These are phyloP conservation scores for Lasiosphaeris hirsuta DNA, from an alignment of 495 filamentous ascomycete genomes.

Conservation along the genomic window DNA sequence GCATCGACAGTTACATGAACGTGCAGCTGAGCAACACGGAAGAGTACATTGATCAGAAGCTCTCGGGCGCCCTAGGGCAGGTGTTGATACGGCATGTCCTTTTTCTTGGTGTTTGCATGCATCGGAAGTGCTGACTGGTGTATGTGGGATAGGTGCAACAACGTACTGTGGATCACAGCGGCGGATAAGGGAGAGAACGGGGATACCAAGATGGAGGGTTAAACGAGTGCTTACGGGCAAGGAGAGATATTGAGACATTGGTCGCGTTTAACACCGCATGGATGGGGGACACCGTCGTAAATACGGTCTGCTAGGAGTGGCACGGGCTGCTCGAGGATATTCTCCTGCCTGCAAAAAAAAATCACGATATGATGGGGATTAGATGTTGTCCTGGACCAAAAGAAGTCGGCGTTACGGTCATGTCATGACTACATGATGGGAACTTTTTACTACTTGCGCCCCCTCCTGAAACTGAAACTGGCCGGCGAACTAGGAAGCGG, in stretches of 20 bases:
- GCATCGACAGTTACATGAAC: constrained; percentile 98
- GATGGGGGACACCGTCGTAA: no score
- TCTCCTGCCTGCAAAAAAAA: no score
- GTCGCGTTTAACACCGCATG: no score
- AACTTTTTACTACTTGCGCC: neutral
- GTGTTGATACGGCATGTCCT: constrained; percentile 78
- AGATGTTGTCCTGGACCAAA: neutral
- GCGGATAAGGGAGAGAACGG: constrained; percentile 54
- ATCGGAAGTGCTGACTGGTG: neutral
- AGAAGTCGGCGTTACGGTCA: constrained; percentile 1
- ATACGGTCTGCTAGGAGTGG: no score
- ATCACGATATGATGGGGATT: no score
- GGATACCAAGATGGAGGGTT: constrained; percentile 63
- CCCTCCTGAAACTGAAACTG: neutral
- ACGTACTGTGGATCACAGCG: constrained; percentile 86
- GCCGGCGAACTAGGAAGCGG: no score
- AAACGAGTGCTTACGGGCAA: constrained; percentile 19
- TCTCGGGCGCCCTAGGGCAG: constrained; percentile 76
- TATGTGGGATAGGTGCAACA: constrained; percentile 47
- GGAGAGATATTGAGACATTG: no score
- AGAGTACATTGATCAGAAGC: constrained; percentile 88
- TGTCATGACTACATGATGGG: neutral
- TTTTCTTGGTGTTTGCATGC: neutral
- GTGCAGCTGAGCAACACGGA: constrained; percentile 84
- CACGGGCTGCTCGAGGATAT: no score